Evolutionary conservation across 345 rosid species (phyloP).

Genomic region (Lepidium didymum): DNA sequence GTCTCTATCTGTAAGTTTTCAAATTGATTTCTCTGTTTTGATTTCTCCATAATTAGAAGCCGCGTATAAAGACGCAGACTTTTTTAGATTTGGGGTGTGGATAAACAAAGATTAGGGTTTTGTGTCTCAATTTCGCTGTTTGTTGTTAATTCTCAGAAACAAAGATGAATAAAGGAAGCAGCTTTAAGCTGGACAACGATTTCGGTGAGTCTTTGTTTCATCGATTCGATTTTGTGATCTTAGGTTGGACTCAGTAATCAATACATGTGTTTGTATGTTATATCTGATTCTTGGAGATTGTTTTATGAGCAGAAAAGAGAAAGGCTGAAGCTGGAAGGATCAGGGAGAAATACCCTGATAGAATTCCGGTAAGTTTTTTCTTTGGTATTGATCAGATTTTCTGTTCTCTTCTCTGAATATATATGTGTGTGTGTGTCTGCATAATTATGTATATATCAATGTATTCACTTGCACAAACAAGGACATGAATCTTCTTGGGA

Average conservation of each 20-base stretch:
- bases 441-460: not conserved
- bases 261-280: not conserved
- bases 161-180: conserved; percentile 44
- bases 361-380: conserved; percentile 51
- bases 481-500: not conserved
- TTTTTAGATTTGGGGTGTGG: not conserved
- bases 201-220: conserved; percentile 35
- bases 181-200: conserved; percentile 65
- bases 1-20: conserved; percentile 11
- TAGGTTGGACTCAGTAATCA: too few relatives aligned
- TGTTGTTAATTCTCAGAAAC: not conserved
- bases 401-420: not conserved
- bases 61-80: not conserved
- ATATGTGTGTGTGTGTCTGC: not conserved
- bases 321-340: conserved; percentile 67
- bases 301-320: conserved; percentile 48
- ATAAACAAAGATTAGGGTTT: not conserved
- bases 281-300: not conserved
- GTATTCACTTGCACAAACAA: not conserved
- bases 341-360: conserved; percentile 61
- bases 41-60: not conserved
- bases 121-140: not conserved
- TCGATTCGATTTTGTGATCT: not conserved
- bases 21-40: not conserved
- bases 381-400: not conserved